These are phyloP conservation scores for Coccomyxa sp. DNA, from an alignment of 139 green algal species.

Conservation along the genomic window DNA sequence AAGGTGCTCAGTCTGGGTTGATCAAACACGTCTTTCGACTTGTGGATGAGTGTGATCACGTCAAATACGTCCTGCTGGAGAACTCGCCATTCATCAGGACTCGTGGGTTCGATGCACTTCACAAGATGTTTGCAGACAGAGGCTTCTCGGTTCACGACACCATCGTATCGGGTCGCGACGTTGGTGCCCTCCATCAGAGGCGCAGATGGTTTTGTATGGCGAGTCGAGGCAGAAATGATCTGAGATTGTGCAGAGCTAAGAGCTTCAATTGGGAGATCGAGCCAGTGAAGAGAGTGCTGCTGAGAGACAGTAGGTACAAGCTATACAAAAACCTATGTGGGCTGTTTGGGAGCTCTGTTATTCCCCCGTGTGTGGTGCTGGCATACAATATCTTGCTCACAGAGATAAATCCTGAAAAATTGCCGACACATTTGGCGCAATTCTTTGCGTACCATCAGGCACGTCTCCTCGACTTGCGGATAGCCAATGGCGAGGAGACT, in stretches of 20 bases:
- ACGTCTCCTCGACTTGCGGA: background rate
- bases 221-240: background rate
- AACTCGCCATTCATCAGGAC: background rate
- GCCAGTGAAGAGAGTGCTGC: background rate
- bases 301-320: slow-evolving; percentile 1
- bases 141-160: background rate
- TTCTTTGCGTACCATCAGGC: background rate
- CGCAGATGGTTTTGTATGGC: background rate
- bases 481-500: background rate
- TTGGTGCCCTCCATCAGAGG: background rate
- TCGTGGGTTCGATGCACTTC: background rate
- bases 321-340: background rate
- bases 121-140: slow-evolving; percentile 1
- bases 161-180: background rate
- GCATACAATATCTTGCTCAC: slow-evolving; percentile 1
- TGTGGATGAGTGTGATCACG: background rate
- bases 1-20: background rate
- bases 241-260: background rate
- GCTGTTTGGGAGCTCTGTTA: background rate
- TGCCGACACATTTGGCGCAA: background rate
- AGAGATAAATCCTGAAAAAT: background rate
- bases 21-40: slow-evolving; percentile 1
- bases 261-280: slow-evolving; percentile 1
- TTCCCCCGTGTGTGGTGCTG: background rate
- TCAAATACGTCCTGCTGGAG: background rate